Base-by-base conservation (phyloP, 2,329 filamentous ascomycete species). In the Fusarium oligoseptatum region DNA sequence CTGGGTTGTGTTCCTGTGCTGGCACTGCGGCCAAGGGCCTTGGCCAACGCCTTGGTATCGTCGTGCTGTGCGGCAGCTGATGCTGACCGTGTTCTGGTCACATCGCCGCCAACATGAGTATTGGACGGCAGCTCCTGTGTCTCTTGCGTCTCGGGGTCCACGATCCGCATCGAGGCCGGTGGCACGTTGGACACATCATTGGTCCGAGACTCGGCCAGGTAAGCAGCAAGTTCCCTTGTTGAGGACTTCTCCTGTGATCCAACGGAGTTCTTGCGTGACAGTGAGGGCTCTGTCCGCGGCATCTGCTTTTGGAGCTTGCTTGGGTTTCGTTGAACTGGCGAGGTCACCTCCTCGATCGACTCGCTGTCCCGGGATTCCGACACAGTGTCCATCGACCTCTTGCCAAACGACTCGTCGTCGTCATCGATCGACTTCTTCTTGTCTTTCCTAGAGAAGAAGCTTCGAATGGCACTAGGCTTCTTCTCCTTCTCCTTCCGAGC, bases 401-500 rank as follows among this genome's bases (percentile, higher is more conserved):
- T 93, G 73, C 92, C 91, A 61, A 87, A 82, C 12, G 87, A 88
- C 66, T 92, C 89, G 66, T 91, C 89, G 65, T 91, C 89, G 24
- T 91, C 89, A 11, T 90, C 88, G 48, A 84, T 79, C 56, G 85
- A 83, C 70, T 87, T 87, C 83, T 90, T 91, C 84, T 87, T 91
- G 76, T 91, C 89, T 75, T 90, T 91, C 74, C 90, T 85, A 58
- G 90, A 91, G 81, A 92, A 92, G 81, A 92, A 87, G 78, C 87
- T 90, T 62, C 90, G 88, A 75, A 92, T 85, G 14, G 83, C 87
- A 67, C 88, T 87, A 2, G 88, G 83, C 76, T 90, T 90, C 82
- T 89, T 90, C 12, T 91, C 88, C 83, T 95, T 96, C 67, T 95
- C 93, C 61, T 94, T 87, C 76, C 91, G 92, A 71, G 95, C 93